These are phyloP conservation scores for Sungouiozyma ichnusensis DNA, from an alignment of 805 yeast species.

Conservation along the genomic window DNA sequence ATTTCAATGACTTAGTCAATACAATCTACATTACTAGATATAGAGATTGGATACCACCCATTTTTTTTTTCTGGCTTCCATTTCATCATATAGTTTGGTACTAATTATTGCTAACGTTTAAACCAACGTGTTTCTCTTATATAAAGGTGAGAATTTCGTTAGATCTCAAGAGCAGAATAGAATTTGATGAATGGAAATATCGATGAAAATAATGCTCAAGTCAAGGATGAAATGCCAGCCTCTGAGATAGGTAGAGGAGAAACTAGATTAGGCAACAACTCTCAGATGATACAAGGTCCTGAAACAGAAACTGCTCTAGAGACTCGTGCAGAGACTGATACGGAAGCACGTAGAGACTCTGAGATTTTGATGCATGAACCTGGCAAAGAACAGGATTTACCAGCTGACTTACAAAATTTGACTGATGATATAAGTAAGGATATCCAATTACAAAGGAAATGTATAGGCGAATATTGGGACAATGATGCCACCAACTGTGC, in stretches of 20 bases:
- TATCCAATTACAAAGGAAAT: constrained; percentile 12
- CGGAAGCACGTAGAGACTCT: too few relatives aligned
- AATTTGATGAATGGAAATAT: not conserved
- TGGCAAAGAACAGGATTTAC: too few relatives aligned
- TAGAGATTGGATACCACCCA: too few relatives aligned
- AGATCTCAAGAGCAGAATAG: not conserved
- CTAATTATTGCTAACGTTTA: too few relatives aligned
- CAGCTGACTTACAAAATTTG: not conserved
- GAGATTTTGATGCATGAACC: too few relatives aligned
- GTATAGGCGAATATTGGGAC: constrained; percentile 9
- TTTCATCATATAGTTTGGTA: too few relatives aligned
- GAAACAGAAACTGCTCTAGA: too few relatives aligned
- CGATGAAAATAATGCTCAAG: not conserved
- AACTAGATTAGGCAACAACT: not conserved
- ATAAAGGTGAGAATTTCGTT: not conserved
- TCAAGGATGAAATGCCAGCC: not conserved
- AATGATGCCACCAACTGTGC: constrained; percentile 10
- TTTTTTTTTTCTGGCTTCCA: too few relatives aligned
- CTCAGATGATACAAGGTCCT: not conserved
- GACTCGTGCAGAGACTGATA: too few relatives aligned
- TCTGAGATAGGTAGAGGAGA: not conserved
- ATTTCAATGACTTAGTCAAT: not conserved
- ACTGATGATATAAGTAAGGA: not conserved
- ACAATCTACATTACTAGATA: too few relatives aligned
- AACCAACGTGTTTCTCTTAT: not conserved